Evolutionary conservation across 805 yeast species (phyloP), one percentile per base, ranked within the genome.

Genomic region (Ogataea ganodermae): DNA sequence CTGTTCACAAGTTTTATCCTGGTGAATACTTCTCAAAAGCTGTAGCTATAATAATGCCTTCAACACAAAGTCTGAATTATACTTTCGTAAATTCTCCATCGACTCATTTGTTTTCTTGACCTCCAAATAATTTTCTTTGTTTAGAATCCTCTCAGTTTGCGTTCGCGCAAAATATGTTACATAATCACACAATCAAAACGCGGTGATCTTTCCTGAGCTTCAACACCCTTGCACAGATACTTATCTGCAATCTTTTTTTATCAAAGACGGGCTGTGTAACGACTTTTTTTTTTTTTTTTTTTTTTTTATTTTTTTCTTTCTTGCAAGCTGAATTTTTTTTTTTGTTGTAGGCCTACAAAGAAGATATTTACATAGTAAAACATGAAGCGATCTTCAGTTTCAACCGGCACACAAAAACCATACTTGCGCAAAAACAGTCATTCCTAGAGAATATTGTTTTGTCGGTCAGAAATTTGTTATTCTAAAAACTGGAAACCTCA

Each of bases 51-150:
- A 12, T 30, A n/a, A 30, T 12, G 33, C n/a, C 18, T 14, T 14
- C 6, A 22, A 22, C 24, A 27, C 31, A 7, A 10, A 10, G n/a
- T 27, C 31, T 22, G 8, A 6, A 22, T 6, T 6, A n/a, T 27
- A 6, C 14, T 9, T 17, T 14, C 14, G n/a, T n/a, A 26, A 26
- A 26, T 17, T 13, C 6, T 38, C 27, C 42, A 24, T 13, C 17
- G 10, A n/a, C 22, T 26, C 10, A 38, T 24, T 38, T 27, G 42
- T 38, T 38, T 17, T 38, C 23, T 26, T 16, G 23, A 38, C 32
- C 32, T 24, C 42, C 42, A 38, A 38, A 38, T 28, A 38, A 38
- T 38, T 38, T 38, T 38, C 42, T 38, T 26, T 38, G 32, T 26
- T 38, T 38, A 26, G 26, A 38, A 26, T 17, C 24, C 42, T 17